Conservation (phyloP, 306 rosid species). For the Castanopsis chinensis region DNA sequence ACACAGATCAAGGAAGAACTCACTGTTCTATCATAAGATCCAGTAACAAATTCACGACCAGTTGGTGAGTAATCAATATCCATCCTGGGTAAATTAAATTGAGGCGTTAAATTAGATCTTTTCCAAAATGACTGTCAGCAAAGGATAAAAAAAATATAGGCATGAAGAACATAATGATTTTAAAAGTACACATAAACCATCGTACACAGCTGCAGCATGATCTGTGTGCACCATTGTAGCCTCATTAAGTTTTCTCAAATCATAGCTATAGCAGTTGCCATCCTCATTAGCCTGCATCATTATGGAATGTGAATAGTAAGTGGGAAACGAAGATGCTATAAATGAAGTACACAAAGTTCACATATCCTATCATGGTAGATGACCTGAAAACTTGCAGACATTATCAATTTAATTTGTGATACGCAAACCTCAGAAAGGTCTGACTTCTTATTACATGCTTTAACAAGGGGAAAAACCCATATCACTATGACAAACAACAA, state of each 20-base stretch:
- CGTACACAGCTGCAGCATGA: constrained; percentile 96
- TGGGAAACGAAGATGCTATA: neutral
- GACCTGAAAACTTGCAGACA: neutral
- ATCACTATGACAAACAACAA: neutral
- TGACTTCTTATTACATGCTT: neutral
- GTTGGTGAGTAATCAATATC: constrained; percentile 96
- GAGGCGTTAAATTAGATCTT: neutral
- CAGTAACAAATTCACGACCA: constrained; percentile 98
- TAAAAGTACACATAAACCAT: constrained; percentile 15
- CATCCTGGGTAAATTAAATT: constrained; percentile 51
- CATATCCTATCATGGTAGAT: neutral
- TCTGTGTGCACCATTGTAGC: constrained; percentile 89
- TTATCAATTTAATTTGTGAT: neutral
- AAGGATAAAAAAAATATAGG: neutral
- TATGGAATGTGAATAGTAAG: neutral
- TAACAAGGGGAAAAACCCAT: neutral
- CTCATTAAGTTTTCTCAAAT: constrained; percentile 66
- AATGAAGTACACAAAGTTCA: constrained; percentile 11
- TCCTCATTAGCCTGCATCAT: constrained; percentile 87
- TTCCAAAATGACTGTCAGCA: neutral
- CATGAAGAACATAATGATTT: neutral
- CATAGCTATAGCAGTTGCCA: constrained; percentile 77
- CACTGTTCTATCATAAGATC: constrained; percentile 96
- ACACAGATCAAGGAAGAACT: constrained; percentile 35
- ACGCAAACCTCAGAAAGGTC: neutral